These are phyloP conservation scores for Zhuliangozyma blackwelliae DNA, from an alignment of 1,139 yeast genomes.

Conservation along the genomic window DNA sequence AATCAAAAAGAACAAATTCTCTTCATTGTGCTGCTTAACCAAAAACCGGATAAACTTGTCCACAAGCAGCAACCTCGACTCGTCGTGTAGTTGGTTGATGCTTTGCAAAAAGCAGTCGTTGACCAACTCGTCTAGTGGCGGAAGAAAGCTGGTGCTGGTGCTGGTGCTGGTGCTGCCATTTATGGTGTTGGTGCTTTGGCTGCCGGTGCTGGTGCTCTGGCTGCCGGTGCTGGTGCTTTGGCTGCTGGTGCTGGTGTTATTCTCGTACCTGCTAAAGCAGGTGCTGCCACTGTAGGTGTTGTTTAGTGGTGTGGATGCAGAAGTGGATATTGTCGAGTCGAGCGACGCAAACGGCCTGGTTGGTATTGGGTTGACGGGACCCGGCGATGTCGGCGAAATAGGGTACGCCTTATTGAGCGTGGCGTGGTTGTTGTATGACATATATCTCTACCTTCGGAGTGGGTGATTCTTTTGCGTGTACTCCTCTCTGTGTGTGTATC, in stretches of 20 bases:
- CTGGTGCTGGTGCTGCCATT: not conserved
- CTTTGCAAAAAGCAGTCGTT: slow-evolving; percentile 23
- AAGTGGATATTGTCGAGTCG: not conserved
- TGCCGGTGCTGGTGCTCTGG: not conserved
- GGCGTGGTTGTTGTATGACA: too few relatives aligned
- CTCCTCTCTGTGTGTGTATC: too few relatives aligned
- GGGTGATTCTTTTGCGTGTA: too few relatives aligned
- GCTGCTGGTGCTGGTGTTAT: slow-evolving; percentile 1
- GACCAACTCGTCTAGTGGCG: slow-evolving; percentile 22
- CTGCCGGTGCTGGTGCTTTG: not conserved
- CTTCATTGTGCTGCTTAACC: slow-evolving; percentile 35
- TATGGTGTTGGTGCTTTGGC: not conserved
- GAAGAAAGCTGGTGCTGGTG: slow-evolving; percentile 4
- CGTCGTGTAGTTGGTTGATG: slow-evolving; percentile 15
- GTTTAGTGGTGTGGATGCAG: too few relatives aligned
- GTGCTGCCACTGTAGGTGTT: not conserved
- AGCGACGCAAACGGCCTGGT: slow-evolving; percentile 5
- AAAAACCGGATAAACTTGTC: slow-evolving; percentile 18
- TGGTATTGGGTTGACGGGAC: slow-evolving; percentile 5
- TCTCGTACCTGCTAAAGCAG: not conserved
- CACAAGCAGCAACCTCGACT: slow-evolving; percentile 11
- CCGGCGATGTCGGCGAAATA: not conserved
- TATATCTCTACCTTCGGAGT: too few relatives aligned
- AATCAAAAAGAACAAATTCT: slow-evolving; percentile 42
- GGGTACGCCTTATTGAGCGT: not conserved